Conservation (phyloP, 2,329 filamentous ascomycete genomes). For the Alternaria viburni region DNA sequence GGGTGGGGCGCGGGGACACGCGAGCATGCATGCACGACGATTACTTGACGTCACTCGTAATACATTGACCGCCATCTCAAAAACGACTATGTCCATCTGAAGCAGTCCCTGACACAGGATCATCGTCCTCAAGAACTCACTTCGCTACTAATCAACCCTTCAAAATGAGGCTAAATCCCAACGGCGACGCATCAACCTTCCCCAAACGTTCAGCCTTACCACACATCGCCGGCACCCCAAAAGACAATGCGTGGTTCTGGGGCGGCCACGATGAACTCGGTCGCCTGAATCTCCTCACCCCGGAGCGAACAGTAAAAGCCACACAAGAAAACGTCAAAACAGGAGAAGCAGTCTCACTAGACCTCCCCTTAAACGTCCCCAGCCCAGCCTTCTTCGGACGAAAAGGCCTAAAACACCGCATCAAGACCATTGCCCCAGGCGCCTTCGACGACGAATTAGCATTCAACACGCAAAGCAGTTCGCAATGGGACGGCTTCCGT, state of each 20-base stretch:
- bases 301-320: conserved; percentile 59
- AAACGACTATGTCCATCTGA: neutral
- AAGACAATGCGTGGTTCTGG: conserved; percentile 33
- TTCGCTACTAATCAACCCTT: neutral
- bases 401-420: conserved; percentile 56
- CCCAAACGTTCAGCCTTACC: conserved; percentile 29
- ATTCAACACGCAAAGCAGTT: conserved; percentile 44
- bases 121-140: neutral
- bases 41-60: conserved; percentile 6
- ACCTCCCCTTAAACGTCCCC: conserved; percentile 65
- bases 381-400: conserved; percentile 63
- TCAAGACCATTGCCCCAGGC: conserved; percentile 21
- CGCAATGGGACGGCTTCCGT: conserved; percentile 47
- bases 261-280: conserved; percentile 54
- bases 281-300: conserved; percentile 66
- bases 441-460: conserved; percentile 38
- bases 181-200: conserved; percentile 24
- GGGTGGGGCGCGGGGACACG: conserved; percentile 2
- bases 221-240: conserved; percentile 28
- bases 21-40: neutral
- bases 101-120: neutral
- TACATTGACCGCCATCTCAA: neutral
- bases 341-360: conserved; percentile 61
- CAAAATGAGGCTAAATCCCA: conserved; percentile 28
- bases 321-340: conserved; percentile 59